Evolutionary conservation across 108 stramenopile genomes (phyloP), one percentile per base, ranked within the genome.

Genomic region (Fistulifera pelliculosa): DNA sequence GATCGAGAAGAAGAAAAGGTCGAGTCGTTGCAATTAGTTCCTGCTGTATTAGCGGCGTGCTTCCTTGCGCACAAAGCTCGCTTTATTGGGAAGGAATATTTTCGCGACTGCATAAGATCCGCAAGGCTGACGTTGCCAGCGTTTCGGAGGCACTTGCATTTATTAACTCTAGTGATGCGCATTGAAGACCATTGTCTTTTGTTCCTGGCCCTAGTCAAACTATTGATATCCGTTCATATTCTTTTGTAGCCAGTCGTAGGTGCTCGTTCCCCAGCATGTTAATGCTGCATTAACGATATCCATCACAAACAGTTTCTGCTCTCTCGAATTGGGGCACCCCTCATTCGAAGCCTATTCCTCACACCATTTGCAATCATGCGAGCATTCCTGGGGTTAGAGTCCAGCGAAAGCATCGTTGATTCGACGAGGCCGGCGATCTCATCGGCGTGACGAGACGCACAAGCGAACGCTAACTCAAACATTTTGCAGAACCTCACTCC

Each of bases 211-310:
- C 16, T 45, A 3, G n/a, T 51, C 22, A 51, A 7, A 8, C 41
- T 67, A 91, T 80, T 83, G 78, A 59, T 93, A 93, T n/a, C 91
- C 91, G 69, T 93, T 89, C 91, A 93, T 93, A 51, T 78, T 86
- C 53, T 71, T 77, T 59, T 93, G 91, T 18, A 89, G 62, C 91
- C 86, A 88, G 58, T 93, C 91, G 56, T 93, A 93, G 1, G 91
- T 87, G 22, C 80, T 64, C 13, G 86, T 86, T 11, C 83, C 81
- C 85, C 83, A 86, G 47, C 76, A 81, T n/a, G 81, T 89, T 39
- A 80, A 74, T 13, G 91, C 84, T 35, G 80, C 75, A 49, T 79
- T 82, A 1, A 93, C 87, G 42, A 93, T 73, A 21, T 85, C 79
- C 80, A 85, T 82, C 24, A 93, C 68, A 52, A 89, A 88, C 15